Evolutionary conservation across 2,329 filamentous ascomycete species (phyloP), one percentile per base, ranked within the genome.

Genomic region (Byssothecium circinans): DNA sequence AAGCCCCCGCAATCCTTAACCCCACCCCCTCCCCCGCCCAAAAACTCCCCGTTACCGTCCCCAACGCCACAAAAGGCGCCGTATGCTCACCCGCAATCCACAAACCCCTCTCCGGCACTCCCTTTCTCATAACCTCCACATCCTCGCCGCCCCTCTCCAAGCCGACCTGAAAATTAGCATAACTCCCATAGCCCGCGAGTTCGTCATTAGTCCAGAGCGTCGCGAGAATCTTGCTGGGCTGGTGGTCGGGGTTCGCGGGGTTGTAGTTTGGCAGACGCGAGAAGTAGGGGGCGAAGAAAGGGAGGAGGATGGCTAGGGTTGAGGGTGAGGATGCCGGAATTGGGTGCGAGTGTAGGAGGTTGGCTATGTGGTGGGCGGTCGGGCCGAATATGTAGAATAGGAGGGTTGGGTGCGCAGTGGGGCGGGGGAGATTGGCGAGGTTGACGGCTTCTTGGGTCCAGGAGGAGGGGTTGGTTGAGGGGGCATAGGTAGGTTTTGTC

Each of bases 41-140:
- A 69, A 90, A 96, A 10, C 92, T 92, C 0, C 92, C 92, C 0
- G 90, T 95, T 11, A 86, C 88, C 4, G 91, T 96, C 0, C 91
- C 92, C 52, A 96, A 70, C 10, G 88, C 91, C 22, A 95, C 85
- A 74, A 96, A 95, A 4, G 91, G 91, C 45, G 89, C 86, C 18
- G 90, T 95, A 72, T 96, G 91, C 72, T 96, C 91, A 0, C 91
- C 91, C 0, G 91, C 91, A 56, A 96, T 78, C 91, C 91, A 96
- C 8, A 96, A 65, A 0, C 88, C 84, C 18, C 83, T 75, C 11
- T 82, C 83, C 1, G 84, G 85, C 54, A 78, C 61, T 0, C 81
- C 81, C 2, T 70, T 62, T 19, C 82, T 68, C 72, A 86, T 74
- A 2, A 70, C 65, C 65, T 86, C 80, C 39, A 96, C 83, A 65